Conservation (phyloP, 768 basidiomycete species). For the Gelatoporia subvermispora region DNA sequence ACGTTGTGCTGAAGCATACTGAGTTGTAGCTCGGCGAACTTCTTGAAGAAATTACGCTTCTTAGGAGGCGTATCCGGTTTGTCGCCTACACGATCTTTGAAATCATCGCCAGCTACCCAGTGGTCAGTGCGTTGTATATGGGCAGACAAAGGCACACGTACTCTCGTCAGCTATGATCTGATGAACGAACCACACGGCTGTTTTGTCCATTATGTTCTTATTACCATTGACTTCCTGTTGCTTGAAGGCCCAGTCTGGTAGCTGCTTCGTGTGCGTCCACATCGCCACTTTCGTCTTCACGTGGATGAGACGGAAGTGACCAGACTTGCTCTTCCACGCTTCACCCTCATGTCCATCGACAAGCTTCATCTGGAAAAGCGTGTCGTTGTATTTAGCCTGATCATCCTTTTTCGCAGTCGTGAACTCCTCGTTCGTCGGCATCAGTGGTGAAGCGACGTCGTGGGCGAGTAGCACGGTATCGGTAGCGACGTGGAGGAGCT, state of each 20-base stretch:
- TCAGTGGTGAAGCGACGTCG: conserved; percentile 94
- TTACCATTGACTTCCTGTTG: conserved; percentile 99
- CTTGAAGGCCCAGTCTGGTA: conserved; percentile 96
- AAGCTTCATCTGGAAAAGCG: conserved; percentile 76
- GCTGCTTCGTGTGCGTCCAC: conserved; percentile 82
- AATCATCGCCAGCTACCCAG: conserved; percentile 47
- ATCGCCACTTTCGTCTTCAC: conserved; percentile 85
- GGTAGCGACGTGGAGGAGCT: conserved; percentile 84
- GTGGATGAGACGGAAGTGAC: conserved; percentile 89
- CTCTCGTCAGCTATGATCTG: conserved; percentile 71
- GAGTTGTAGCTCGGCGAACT: conserved; percentile 89
- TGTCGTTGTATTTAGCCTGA: conserved; percentile 75
- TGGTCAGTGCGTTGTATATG: conserved; percentile 2
- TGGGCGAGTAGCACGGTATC: conserved; percentile 84
- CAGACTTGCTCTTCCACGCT: conserved; percentile 89
- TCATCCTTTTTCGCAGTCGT: conserved; percentile 88
- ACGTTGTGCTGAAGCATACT: conserved; percentile 99
- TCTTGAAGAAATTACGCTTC: conserved; percentile 86
- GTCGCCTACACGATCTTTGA: conserved; percentile 46
- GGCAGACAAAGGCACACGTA: conserved; percentile 34
- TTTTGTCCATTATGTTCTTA: conserved; percentile 80
- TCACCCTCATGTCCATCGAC: conserved; percentile 72
- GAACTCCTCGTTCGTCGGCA: conserved; percentile 98
- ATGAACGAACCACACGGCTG: conserved; percentile 86
- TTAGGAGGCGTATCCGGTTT: conserved; percentile 65